Conservation (phyloP, 495 filamentous ascomycete species). For the Acidiella bohemica region DNA sequence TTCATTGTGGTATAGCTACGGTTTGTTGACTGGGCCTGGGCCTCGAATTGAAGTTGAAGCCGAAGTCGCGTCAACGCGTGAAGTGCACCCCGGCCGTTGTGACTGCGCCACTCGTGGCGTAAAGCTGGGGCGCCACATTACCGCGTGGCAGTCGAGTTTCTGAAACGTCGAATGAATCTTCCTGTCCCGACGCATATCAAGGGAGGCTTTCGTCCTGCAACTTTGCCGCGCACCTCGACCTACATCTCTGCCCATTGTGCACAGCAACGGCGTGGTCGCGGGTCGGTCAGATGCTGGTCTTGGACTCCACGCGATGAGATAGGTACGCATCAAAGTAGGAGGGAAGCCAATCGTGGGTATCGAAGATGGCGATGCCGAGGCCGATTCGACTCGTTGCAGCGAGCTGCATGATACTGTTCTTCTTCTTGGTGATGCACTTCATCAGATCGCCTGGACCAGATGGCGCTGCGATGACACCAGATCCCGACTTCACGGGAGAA, state of each 20-base stretch:
- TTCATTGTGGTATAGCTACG: conserved; percentile 1
- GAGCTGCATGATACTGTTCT: conserved; percentile 52
- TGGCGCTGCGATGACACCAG: conserved; percentile 24
- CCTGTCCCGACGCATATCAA: too few relatives aligned
- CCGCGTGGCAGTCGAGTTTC: not conserved
- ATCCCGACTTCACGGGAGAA: conserved; percentile 34
- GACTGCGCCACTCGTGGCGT: too few relatives aligned
- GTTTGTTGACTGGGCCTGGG: not conserved
- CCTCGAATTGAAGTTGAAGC: not conserved
- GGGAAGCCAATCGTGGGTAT: too few relatives aligned
- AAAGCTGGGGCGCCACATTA: not conserved
- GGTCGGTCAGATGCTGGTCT: too few relatives aligned
- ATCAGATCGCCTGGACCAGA: conserved; percentile 36
- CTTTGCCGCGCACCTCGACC: too few relatives aligned
- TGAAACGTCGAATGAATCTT: too few relatives aligned
- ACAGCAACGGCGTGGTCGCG: too few relatives aligned
- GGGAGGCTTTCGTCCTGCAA: too few relatives aligned
- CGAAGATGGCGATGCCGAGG: conserved; percentile 71
- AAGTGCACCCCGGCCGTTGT: too few relatives aligned
- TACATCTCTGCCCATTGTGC: too few relatives aligned
- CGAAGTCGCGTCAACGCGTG: not conserved
- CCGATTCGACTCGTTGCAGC: conserved; percentile 67
- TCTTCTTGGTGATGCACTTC: conserved; percentile 62
- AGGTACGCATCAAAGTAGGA: too few relatives aligned
- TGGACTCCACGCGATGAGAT: too few relatives aligned